These are phyloP conservation scores for Boletales sp. DNA, from an alignment of 768 basidiomycete genomes.

Conservation along the genomic window DNA sequence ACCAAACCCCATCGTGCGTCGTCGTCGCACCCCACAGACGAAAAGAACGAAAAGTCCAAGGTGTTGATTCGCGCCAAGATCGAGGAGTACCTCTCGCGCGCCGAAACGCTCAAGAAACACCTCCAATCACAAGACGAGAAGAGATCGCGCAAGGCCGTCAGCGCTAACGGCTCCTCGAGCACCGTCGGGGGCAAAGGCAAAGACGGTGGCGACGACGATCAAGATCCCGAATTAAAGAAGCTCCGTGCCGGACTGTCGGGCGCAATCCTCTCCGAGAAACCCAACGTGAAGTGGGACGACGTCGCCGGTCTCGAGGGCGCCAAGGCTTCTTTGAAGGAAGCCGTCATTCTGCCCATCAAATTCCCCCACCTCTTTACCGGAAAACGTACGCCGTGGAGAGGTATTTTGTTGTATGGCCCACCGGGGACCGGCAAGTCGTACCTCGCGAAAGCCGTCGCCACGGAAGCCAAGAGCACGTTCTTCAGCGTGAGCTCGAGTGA, in stretches of 20 bases:
- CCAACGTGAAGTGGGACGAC: conserved; percentile 97
- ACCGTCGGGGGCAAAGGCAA: conserved; percentile 44
- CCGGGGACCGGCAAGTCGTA: conserved; percentile 98
- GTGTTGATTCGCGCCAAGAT: conserved; percentile 83
- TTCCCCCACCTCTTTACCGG: conserved; percentile 98
- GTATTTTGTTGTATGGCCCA: conserved; percentile 94
- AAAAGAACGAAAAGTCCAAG: conserved; percentile 94
- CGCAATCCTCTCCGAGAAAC: conserved; percentile 89
- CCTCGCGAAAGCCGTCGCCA: conserved; percentile 97
- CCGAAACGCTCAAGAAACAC: conserved; percentile 89
- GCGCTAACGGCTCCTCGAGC: conserved; percentile 45
- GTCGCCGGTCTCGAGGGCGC: conserved; percentile 95
- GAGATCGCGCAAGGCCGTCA: conserved; percentile 42
- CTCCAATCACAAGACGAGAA: conserved; percentile 61
- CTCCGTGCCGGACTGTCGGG: conserved; percentile 85
- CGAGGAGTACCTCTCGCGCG: conserved; percentile 85
- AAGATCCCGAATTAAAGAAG: conserved; percentile 94
- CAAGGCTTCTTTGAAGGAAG: conserved; percentile 95
- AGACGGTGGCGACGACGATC: conserved; percentile 57
- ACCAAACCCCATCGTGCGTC: not conserved
- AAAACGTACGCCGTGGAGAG: conserved; percentile 96
- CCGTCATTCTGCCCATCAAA: conserved; percentile 99
- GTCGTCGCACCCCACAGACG: conserved; percentile 40
- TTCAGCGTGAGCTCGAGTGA: conserved; percentile 95
- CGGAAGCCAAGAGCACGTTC: conserved; percentile 98